A percentile compares a stretch with the other conserved stretches of the same genome.
These are phyloP conservation scores for Globisporangium viniferum DNA, from an alignment of 352 stramenopile genomes.

Conservation along the genomic window DNA sequence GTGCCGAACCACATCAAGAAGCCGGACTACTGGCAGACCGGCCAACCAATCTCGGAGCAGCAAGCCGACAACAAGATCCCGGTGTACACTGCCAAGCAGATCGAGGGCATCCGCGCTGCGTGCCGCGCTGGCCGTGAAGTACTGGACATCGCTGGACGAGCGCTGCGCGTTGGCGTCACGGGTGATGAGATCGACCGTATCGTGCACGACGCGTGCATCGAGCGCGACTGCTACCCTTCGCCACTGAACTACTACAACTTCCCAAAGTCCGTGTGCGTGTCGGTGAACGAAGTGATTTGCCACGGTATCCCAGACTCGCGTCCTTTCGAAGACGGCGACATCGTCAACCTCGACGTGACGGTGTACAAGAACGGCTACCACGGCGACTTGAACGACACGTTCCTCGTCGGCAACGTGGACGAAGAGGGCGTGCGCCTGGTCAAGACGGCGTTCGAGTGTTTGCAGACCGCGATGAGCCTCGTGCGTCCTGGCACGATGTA, in stretches of 20 bases:
- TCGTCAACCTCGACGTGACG: constrained; percentile 98
- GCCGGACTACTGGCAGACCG: constrained; percentile 91
- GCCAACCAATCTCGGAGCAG: constrained; percentile 66
- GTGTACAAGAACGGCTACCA: constrained; percentile 98
- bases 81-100: constrained; percentile 93
- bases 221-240: constrained; percentile 94
- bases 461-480: constrained; percentile 79
- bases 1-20: constrained; percentile 77
- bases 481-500: constrained; percentile 96
- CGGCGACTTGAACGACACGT: constrained; percentile 98
- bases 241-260: constrained; percentile 98
- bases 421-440: constrained; percentile 90
- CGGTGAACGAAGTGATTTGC: constrained; percentile 96
- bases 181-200: constrained; percentile 97
- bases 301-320: constrained; percentile 97
- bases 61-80: constrained; percentile 79
- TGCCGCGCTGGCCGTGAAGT: constrained; percentile 91
- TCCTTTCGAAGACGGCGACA: constrained; percentile 94
- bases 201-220: constrained; percentile 91
- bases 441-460: constrained; percentile 94
- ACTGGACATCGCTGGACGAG: constrained; percentile 91
- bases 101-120: constrained; percentile 91
- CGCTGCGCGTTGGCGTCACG: constrained; percentile 89
- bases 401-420: constrained; percentile 96
- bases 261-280: constrained; percentile 90